phyloP scores from a whole-genome alignment of 2,329 filamentous ascomycete genomes.

The Phaeophleospora eucalypticola region DNA sequence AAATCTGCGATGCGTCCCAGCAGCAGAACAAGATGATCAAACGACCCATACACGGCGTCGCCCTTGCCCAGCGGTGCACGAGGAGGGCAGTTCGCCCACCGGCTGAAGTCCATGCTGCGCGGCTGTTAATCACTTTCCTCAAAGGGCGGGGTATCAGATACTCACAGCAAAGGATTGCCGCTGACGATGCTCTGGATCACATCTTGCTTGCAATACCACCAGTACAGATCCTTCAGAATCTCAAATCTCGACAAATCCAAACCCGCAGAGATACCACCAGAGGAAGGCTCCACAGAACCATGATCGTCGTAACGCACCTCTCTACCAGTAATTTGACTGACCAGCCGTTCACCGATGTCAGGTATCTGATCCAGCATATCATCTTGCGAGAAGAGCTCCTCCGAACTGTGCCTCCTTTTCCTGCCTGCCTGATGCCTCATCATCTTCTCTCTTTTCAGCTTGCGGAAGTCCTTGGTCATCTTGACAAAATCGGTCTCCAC shows the following conservation, averaged over 20 bases:
- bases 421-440: conserved; percentile 31
- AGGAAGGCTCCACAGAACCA: conserved; percentile 43
- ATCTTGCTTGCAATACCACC: conserved; percentile 96
- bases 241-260: conserved; percentile 74
- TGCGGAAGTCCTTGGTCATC: conserved; percentile 67
- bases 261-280: conserved; percentile 28
- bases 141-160: conserved; percentile 18
- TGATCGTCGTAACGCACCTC: conserved; percentile 56
- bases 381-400: conserved; percentile 20
- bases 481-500: conserved; percentile 74
- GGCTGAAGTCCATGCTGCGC: conserved; percentile 68
- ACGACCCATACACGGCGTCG: conserved; percentile 79
- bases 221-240: conserved; percentile 79
- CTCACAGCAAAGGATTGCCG: conserved; percentile 80
- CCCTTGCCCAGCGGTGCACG: conserved; percentile 72
- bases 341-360: conserved; percentile 53
- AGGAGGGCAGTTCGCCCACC: conserved; percentile 85
- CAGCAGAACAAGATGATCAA: conserved; percentile 80
- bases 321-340: conserved; percentile 56
- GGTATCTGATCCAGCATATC: conserved; percentile 33
- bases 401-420: conserved; percentile 11
- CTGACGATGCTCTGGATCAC: conserved; percentile 86
- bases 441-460: conserved; percentile 51
- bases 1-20: conserved; percentile 78
- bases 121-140: conserved; percentile 6